Percentiles rank a stretch among this genome's conserved stretches.
Conservation (phyloP, 208 protist species). For the Crithidia thermophila region DNA sequence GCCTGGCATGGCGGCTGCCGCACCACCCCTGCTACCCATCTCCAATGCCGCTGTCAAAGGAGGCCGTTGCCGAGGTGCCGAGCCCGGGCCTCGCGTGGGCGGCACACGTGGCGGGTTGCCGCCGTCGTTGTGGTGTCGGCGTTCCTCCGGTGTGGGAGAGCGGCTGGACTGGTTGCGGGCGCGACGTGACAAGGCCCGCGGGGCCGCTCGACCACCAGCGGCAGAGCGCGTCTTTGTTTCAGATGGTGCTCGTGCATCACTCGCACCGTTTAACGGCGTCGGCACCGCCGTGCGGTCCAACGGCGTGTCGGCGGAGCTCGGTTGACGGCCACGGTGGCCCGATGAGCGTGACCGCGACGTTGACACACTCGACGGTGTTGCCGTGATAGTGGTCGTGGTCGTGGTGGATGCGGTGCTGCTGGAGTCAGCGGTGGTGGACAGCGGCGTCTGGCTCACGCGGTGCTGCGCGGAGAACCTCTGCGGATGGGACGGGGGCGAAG, state of each 20-base stretch:
- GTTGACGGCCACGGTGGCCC: too few relatives aligned
- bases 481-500: neutral
- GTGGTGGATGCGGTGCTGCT: neutral
- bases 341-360: neutral
- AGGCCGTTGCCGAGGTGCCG: neutral
- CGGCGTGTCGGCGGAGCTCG: too few relatives aligned
- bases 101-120: neutral
- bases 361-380: neutral
- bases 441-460: neutral
- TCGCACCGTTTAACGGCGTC: too few relatives aligned
- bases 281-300: too few relatives aligned
- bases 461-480: neutral
- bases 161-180: conserved; percentile 3
- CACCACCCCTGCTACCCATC: too few relatives aligned
- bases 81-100: neutral
- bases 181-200: conserved; percentile 6
- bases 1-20: neutral
- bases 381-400: neutral
- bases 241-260: too few relatives aligned
- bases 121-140: neutral
- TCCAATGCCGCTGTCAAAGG: too few relatives aligned
- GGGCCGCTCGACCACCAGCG: neutral
- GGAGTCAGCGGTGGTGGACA: too few relatives aligned
- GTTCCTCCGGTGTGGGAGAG: conserved; percentile 1
- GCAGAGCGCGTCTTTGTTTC: too few relatives aligned